phyloP scores from a whole-genome alignment of 176 grass and related monocot genomes.

The Cenchrus purpureus region DNA sequence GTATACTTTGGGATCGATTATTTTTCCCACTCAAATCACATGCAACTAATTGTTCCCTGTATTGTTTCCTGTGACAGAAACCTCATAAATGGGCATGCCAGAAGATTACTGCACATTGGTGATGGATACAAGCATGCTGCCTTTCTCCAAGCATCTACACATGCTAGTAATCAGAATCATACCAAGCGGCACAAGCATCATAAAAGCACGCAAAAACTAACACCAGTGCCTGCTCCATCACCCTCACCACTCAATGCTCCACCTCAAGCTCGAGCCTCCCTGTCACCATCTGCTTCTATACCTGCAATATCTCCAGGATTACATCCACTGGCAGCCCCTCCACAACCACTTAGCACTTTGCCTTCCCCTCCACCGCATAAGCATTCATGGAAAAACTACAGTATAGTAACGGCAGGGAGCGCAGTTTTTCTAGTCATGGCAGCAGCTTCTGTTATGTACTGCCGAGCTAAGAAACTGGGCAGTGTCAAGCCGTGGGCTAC shows the following conservation, averaged over 20 bases:
- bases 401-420: slow-evolving; percentile 39
- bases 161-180: not conserved
- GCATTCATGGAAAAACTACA: slow-evolving; percentile 23
- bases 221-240: slow-evolving; percentile 30
- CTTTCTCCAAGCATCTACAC: slow-evolving; percentile 4
- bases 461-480: slow-evolving; percentile 53
- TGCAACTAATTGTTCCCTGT: not conserved
- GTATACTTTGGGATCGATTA: not conserved
- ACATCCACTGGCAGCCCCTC: slow-evolving; percentile 28
- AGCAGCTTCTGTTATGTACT: slow-evolving; percentile 44
- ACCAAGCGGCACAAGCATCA: not conserved
- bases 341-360: not conserved
- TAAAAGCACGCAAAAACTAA: not conserved
- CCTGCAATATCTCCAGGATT: slow-evolving; percentile 21
- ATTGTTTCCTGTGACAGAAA: not conserved
- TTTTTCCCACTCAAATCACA: not conserved
- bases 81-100: slow-evolving; percentile 13
- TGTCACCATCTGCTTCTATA: slow-evolving; percentile 30
- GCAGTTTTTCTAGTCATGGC: slow-evolving; percentile 43
- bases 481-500: slow-evolving; percentile 73
- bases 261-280: slow-evolving; percentile 25
- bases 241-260: slow-evolving; percentile 23
- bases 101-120: slow-evolving; percentile 44
- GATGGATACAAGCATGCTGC: not conserved
- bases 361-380: slow-evolving; percentile 32